phyloP scores from a whole-genome alignment of 495 filamentous ascomycete species.

The Penicillium desertorum region DNA sequence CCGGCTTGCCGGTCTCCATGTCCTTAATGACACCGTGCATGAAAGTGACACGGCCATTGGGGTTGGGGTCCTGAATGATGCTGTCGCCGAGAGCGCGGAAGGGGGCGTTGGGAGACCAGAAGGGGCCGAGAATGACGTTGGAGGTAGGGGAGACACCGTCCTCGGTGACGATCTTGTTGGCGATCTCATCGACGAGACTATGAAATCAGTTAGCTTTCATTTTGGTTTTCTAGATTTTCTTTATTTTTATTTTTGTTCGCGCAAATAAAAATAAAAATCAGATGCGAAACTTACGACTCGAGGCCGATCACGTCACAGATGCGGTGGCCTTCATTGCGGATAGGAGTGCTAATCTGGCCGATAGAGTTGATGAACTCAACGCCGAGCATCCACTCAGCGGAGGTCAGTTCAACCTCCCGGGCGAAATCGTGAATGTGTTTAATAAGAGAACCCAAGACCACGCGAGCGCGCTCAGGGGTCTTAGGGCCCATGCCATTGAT shows the following conservation, averaged over 20 bases:
- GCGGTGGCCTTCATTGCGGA: slow-evolving; percentile 75
- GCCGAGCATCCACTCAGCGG: slow-evolving; percentile 77
- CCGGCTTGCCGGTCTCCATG: slow-evolving; percentile 68
- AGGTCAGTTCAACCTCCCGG: slow-evolving; percentile 75
- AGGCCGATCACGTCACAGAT: slow-evolving; percentile 78
- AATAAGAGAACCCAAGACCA: slow-evolving; percentile 65
- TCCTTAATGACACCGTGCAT: slow-evolving; percentile 78
- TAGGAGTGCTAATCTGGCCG: slow-evolving; percentile 55
- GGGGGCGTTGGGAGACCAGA: slow-evolving; percentile 82
- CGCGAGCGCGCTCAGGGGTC: slow-evolving; percentile 63
- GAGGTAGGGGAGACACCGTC: slow-evolving; percentile 70
- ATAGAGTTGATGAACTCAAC: slow-evolving; percentile 61
- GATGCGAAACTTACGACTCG: slow-evolving; percentile 60
- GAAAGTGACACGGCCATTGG: slow-evolving; percentile 61
- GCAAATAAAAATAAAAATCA: background rate
- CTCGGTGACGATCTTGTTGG: slow-evolving; percentile 75
- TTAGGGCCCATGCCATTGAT: slow-evolving; percentile 75
- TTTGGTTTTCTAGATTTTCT: background rate
- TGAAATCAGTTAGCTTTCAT: background rate
- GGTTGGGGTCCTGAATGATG: slow-evolving; percentile 67
- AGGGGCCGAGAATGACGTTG: slow-evolving; percentile 80
- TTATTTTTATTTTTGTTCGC: background rate
- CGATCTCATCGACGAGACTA: slow-evolving; percentile 80
- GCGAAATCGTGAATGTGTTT: slow-evolving; percentile 81
- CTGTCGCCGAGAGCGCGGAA: slow-evolving; percentile 68